Evolutionary conservation across 345 rosid genomes (phyloP), one percentile per base, ranked within the genome.

Genomic region (Dimocarpus longan): DNA sequence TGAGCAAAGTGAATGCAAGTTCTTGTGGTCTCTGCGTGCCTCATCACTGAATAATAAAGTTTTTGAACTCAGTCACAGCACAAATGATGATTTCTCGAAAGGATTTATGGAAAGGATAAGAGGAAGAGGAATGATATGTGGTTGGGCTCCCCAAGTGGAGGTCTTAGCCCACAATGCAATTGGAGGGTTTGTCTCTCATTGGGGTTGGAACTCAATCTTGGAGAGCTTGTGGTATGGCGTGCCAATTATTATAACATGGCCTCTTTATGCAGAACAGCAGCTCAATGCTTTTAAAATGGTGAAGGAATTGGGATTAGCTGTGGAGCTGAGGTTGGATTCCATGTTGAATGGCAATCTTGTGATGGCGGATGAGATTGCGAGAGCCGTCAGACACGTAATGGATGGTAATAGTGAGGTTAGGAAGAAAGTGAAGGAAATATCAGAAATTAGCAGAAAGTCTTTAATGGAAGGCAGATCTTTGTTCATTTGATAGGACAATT

Each of bases 211-310:
- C 81, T 89, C 90, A 0, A 56, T 71, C 8, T 37, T 85, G 3
- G 91, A 89, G 85, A 87, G 89, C 72, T 72, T 89, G 74, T 84
- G 90, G 92, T 78, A 67, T 37, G 86, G 89, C 1, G 89, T 84
- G 52, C 85, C 92, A 4, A 82, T 82, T 1, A 82, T 68, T 1
- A 82, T 68, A 13, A 82, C 92, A 4, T 89, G 84, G 92, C 90
- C 90, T 4, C 44, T 89, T 75, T 81, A 81, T 6, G 88, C 87
- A 0, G 89, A 89, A 68, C 90, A 86, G 26, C 91, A 89, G 81
- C 80, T 86, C 9, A 89, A 85, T 26, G 92, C 88, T 0, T 89
- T 82, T 39, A 66, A 18, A 13, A 84, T 87, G 89, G 85, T 83
- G 65, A 85, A 80, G 70, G 90, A 87, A 69, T 42, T 83, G 26